These are phyloP conservation scores for Penicillium pancosmium DNA, from an alignment of 495 filamentous ascomycete genomes.

Conservation along the genomic window DNA sequence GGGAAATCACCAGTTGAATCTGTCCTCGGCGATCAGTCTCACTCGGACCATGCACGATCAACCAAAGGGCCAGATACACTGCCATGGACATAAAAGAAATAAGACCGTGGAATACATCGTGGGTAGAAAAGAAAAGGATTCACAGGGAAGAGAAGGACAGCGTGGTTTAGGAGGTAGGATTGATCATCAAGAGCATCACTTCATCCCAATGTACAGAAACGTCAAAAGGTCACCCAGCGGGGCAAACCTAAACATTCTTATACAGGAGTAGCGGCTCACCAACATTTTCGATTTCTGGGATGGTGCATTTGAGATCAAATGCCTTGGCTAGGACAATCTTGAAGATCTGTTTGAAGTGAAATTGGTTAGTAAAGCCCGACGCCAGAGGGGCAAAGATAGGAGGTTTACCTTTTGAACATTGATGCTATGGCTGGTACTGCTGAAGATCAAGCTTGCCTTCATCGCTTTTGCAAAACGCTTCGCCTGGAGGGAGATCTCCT, in stretches of 20 bases:
- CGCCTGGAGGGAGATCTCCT: slow-evolving; percentile 94
- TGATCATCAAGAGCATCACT: slow-evolving; percentile 43
- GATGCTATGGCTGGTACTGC: slow-evolving; percentile 97
- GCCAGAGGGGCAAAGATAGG: neutral
- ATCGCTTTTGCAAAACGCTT: slow-evolving; percentile 97
- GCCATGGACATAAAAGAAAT: slow-evolving; percentile 18
- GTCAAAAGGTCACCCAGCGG: slow-evolving; percentile 22
- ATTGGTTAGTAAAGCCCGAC: slow-evolving; percentile 21
- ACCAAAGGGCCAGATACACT: neutral
- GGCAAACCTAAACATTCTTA: slow-evolving; percentile 62
- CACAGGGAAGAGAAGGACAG: slow-evolving; percentile 23
- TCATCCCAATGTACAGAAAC: slow-evolving; percentile 47
- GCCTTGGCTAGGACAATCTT: slow-evolving; percentile 99
- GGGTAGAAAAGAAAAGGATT: slow-evolving; percentile 19
- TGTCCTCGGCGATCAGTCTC: slow-evolving; percentile 2
- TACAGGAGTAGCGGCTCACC: slow-evolving; percentile 97
- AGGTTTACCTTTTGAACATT: slow-evolving; percentile 92
- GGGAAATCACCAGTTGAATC: slow-evolving; percentile 7
- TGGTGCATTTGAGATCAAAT: slow-evolving; percentile 98
- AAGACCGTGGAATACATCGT: slow-evolving; percentile 27
- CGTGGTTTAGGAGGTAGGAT: slow-evolving; percentile 32
- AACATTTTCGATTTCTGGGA: slow-evolving; percentile 96
- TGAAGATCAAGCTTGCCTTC: slow-evolving; percentile 96
- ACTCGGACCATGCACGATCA: neutral
- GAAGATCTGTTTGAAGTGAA: slow-evolving; percentile 72